These are phyloP conservation scores for Hyaloscypha variabilis DNA, from an alignment of 495 filamentous ascomycete species.

Conservation along the genomic window DNA sequence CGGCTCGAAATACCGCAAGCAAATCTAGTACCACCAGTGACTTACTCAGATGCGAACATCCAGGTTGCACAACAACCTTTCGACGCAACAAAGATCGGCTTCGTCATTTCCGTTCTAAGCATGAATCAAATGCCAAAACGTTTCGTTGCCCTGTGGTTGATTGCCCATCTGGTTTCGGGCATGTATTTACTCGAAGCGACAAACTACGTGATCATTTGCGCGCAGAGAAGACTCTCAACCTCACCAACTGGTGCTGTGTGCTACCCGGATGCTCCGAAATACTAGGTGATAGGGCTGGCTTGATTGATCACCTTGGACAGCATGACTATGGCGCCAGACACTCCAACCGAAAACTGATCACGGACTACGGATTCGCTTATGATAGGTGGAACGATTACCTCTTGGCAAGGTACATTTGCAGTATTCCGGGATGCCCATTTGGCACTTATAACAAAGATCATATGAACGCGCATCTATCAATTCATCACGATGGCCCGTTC, in stretches of 20 bases:
- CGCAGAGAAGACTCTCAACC: neutral
- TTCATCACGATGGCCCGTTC: neutral
- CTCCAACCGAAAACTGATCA: neutral
- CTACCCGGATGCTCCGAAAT: neutral
- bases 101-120: constrained; percentile 2
- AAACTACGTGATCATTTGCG: constrained; percentile 10
- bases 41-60: constrained; percentile 7
- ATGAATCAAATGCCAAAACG: neutral
- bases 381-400: neutral
- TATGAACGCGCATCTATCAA: neutral
- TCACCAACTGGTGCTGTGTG: neutral
- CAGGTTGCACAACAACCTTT: constrained; percentile 10
- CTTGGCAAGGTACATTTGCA: neutral
- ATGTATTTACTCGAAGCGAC: neutral
- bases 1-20: neutral
- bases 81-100: neutral
- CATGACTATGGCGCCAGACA: neutral
- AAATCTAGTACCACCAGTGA: neutral
- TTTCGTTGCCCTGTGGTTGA: neutral
- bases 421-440: neutral
- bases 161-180: neutral
- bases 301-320: neutral
- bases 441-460: neutral
- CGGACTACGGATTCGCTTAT: neutral
- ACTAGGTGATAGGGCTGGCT: neutral